Evolutionary conservation across 192 early-diverging fungal genomes (phyloP).

Genomic region (Podila horticola): DNA sequence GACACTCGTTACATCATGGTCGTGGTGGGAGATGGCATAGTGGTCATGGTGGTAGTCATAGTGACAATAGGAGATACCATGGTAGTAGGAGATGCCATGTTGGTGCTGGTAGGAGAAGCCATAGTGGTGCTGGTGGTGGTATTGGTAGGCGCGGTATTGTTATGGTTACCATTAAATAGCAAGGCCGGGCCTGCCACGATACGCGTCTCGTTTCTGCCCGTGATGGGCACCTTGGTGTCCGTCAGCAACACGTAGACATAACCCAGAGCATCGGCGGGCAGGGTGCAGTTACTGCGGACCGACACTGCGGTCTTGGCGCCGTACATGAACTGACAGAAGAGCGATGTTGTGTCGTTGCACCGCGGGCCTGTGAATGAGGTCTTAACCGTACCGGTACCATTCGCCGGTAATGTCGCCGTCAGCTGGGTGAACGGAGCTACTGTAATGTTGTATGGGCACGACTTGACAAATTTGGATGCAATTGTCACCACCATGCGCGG

Average conservation of each 20-base stretch:
- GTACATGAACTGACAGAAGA: slow-evolving; percentile 31
- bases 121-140: no score
- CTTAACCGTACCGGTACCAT: slow-evolving; percentile 3
- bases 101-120: no score
- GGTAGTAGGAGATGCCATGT: no score
- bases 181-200: slow-evolving; percentile 35
- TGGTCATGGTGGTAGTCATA: no score
- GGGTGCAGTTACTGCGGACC: slow-evolving; percentile 8
- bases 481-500: slow-evolving; percentile 1
- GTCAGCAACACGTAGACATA: slow-evolving; percentile 29
- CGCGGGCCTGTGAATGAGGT: slow-evolving; percentile 4
- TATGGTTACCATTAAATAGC: slow-evolving; percentile 20
- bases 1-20: no score
- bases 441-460: slow-evolving; percentile 11
- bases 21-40: no score
- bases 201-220: not conserved
- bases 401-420: slow-evolving; percentile 14
- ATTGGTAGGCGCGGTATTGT: no score
- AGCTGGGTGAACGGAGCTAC: slow-evolving; percentile 11
- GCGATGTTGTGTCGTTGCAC: not conserved
- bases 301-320: slow-evolving; percentile 12
- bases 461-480: slow-evolving; percentile 6
- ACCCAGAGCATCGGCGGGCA: slow-evolving; percentile 11
- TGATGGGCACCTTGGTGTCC: slow-evolving; percentile 3
- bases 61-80: no score